These are phyloP conservation scores for Pichia nanzhaoensis DNA, from an alignment of 805 yeast species.

Conservation along the genomic window DNA sequence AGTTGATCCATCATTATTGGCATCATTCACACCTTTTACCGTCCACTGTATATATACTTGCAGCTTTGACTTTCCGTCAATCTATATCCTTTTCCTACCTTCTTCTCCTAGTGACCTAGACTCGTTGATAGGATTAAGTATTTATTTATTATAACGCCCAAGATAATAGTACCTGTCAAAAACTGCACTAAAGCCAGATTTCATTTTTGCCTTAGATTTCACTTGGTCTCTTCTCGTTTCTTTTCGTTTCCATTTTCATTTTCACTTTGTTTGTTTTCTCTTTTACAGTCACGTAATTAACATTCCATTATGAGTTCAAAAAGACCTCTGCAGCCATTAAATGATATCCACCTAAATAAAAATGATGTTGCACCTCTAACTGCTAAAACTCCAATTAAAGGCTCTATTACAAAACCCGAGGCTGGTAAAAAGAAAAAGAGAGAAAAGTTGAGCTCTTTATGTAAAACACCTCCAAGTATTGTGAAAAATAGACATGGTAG, in stretches of 20 bases:
- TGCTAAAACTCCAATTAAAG: conserved; percentile 36
- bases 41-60: background rate
- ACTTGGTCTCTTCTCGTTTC: no score
- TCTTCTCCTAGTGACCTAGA: background rate
- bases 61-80: background rate
- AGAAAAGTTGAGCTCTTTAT: conserved; percentile 82
- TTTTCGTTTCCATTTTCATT: no score
- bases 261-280: no score
- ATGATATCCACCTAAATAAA: conserved; percentile 46
- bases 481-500: conserved; percentile 82
- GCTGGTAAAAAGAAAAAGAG: conserved; percentile 56
- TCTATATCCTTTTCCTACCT: background rate
- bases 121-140: background rate
- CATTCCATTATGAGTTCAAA: conserved; percentile 22
- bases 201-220: no score
- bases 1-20: background rate
- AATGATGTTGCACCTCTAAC: conserved; percentile 25
- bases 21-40: background rate
- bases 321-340: conserved; percentile 48
- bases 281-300: no score
- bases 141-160: no score
- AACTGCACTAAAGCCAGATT: no score
- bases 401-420: conserved; percentile 29
- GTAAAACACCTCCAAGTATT: conserved; percentile 94
- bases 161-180: no score